Evolutionary conservation across 176 grass and related monocot genomes (phyloP), one percentile per base, ranked within the genome.

Genomic region (Oryza rufipogon): DNA sequence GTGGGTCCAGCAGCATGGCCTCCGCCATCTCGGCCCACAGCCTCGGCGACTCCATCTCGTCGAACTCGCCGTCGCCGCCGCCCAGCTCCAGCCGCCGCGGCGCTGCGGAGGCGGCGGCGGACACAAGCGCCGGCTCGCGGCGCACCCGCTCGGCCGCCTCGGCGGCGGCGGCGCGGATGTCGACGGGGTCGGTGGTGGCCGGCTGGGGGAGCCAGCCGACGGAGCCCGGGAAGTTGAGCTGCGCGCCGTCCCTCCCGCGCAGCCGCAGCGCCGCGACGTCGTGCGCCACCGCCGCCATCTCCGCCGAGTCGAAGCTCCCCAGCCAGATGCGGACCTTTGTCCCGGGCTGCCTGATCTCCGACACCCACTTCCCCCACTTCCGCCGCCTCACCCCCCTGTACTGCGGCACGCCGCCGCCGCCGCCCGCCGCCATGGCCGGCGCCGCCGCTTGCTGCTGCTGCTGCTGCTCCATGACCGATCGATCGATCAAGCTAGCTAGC

Each of bases 341-440:
- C 9, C 92, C 86, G 0, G 92, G 92, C 54, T 91, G 86, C 19
- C 92, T 70, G 86, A 94, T 94, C 83, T 94, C 92, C 3, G 89
- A 94, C 17, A 91, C 92, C 92, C 92, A 94, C 79, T 91, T 94
- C 16, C 92, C 92, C 92, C 92, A 94, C 49, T 91, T 91, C 36
- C 86, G 70, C 76, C 87, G 68, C 80, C 92, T 19, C 64, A 94
- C 89, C 23, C 89, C 92, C 0, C 89, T 47, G 66, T 90, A 90
- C 82, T 75, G 76, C 11, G 87, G 71, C 7, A n/a, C n/a, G n/a
- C 68, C 25, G 19, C 38, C 9, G 39, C 17, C 2, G 10, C 11
- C 11, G 39, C 20, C 11, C 8, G 4, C 19, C n/a, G 70, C 15
- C 71, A 49, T 74, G 71, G 44, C 44, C 5, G 14, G 14, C 12